A percentile compares a stretch with the other conserved stretches of the same genome.
Conservation (phyloP, 2,329 filamentous ascomycete species). For the Claviceps sorghi region DNA sequence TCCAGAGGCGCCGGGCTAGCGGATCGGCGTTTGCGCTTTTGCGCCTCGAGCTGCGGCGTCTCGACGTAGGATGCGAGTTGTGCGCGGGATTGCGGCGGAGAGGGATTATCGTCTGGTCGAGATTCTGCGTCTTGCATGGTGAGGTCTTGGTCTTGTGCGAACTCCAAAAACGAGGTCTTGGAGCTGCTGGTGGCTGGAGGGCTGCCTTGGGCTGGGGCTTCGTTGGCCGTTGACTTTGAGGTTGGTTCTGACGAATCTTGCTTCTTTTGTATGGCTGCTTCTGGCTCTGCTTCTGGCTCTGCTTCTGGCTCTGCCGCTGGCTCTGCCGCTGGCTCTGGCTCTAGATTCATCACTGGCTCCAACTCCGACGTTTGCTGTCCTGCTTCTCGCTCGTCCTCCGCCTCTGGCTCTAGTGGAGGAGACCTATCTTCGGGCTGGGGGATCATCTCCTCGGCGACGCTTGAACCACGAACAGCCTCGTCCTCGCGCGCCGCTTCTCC, state of each 20-base stretch:
- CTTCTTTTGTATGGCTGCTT: background rate
- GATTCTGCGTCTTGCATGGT: background rate
- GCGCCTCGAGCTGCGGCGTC: constrained; percentile 25
- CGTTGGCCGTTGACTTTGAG: background rate
- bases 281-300: background rate
- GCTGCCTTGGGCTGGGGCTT: background rate
- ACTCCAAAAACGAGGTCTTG: background rate
- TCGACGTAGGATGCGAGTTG: background rate
- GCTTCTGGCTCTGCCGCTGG: background rate
- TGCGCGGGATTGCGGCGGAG: background rate
- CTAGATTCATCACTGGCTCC: background rate
- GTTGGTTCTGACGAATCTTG: background rate
- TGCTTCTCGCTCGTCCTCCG: background rate
- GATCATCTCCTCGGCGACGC: background rate
- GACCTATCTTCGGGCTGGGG: background rate
- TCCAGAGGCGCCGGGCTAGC: constrained; percentile 42
- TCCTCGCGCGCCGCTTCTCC: background rate
- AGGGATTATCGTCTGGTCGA: background rate
- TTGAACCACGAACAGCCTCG: background rate
- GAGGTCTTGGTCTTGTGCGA: background rate
- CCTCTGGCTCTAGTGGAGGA: background rate
- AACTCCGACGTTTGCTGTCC: background rate
- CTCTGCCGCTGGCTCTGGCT: background rate
- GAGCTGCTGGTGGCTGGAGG: background rate
- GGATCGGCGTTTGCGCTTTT: constrained; percentile 54